Evolutionary conservation across 805 yeast genomes (phyloP).

Genomic region (Metschnikowia picachoensis): DNA sequence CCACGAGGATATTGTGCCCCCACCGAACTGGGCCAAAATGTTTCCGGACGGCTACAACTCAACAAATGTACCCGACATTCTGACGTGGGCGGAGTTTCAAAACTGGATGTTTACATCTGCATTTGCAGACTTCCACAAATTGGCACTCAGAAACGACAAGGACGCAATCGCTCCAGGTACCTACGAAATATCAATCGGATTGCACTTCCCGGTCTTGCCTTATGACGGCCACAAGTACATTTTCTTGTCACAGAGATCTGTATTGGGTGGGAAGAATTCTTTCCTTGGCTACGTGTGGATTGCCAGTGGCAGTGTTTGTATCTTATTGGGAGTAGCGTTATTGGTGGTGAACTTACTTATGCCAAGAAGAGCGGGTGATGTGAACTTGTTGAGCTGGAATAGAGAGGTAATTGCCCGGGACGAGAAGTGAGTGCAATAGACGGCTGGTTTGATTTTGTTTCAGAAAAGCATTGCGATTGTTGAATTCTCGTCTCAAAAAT

Average conservation of each 20-base stretch:
- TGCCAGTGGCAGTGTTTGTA: slow-evolving; percentile 69
- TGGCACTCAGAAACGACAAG: slow-evolving; percentile 59
- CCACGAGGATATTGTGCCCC: slow-evolving; percentile 38
- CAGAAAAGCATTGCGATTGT: too few relatives aligned
- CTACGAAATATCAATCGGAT: slow-evolving; percentile 62
- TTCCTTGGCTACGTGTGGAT: slow-evolving; percentile 74
- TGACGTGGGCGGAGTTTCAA: slow-evolving; percentile 42
- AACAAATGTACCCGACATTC: slow-evolving; percentile 41
- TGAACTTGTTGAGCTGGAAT: slow-evolving; percentile 71
- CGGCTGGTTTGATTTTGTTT: too few relatives aligned
- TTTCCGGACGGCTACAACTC: slow-evolving; percentile 42
- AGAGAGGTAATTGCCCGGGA: slow-evolving; percentile 29
- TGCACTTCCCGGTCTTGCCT: slow-evolving; percentile 74
- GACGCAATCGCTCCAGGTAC: slow-evolving; percentile 53
- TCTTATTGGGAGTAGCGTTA: slow-evolving; percentile 51
- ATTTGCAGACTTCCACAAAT: slow-evolving; percentile 39
- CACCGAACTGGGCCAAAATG: slow-evolving; percentile 43
- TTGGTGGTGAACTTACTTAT: slow-evolving; percentile 52
- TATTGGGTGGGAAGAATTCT: slow-evolving; percentile 70
- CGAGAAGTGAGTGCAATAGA: slow-evolving; percentile 7
- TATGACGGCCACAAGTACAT: slow-evolving; percentile 66
- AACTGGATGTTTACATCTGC: slow-evolving; percentile 46
- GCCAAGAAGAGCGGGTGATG: slow-evolving; percentile 72
- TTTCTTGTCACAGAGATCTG: slow-evolving; percentile 65
- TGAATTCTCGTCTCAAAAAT: too few relatives aligned